These are phyloP conservation scores for Pleomassaria siparia DNA, from an alignment of 2,329 filamentous ascomycete species.

Conservation along the genomic window DNA sequence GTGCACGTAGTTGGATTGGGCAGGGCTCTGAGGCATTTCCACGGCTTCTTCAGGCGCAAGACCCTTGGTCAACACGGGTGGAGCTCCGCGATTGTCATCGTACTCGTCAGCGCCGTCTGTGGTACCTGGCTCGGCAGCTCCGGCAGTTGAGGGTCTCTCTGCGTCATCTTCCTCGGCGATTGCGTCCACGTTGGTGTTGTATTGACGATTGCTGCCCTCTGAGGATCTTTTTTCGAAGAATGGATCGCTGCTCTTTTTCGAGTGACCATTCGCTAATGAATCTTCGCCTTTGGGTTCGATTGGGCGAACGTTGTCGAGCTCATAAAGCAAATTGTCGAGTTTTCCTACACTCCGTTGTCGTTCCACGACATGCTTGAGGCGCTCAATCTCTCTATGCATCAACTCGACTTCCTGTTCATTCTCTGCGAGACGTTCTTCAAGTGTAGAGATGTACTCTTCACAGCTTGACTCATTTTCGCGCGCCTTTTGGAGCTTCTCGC, in stretches of 20 bases:
- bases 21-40: constrained; percentile 65
- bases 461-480: constrained; percentile 87
- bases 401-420: constrained; percentile 93
- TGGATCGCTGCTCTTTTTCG: constrained; percentile 33
- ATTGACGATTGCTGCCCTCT: constrained; percentile 30
- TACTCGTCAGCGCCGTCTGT: constrained; percentile 15
- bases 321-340: constrained; percentile 86
- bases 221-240: constrained; percentile 33
- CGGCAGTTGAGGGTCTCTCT: constrained; percentile 33
- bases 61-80: constrained; percentile 18
- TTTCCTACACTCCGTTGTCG: constrained; percentile 93
- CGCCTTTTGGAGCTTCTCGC: constrained; percentile 85
- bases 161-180: constrained; percentile 40
- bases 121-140: constrained; percentile 12
- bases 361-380: constrained; percentile 91
- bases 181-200: constrained; percentile 35
- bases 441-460: constrained; percentile 95
- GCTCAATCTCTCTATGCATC: constrained; percentile 95
- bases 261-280: constrained; percentile 38
- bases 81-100: constrained; percentile 14
- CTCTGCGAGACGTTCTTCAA: constrained; percentile 93
- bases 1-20: constrained; percentile 81
- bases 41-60: constrained; percentile 21
- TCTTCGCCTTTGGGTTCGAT: constrained; percentile 37
- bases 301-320: constrained; percentile 68